Percentiles rank a stretch among this genome's conserved stretches.
Evolutionary conservation across 2,329 filamentous ascomycete species (phyloP).

Genomic region (Penicillium sp.): DNA sequence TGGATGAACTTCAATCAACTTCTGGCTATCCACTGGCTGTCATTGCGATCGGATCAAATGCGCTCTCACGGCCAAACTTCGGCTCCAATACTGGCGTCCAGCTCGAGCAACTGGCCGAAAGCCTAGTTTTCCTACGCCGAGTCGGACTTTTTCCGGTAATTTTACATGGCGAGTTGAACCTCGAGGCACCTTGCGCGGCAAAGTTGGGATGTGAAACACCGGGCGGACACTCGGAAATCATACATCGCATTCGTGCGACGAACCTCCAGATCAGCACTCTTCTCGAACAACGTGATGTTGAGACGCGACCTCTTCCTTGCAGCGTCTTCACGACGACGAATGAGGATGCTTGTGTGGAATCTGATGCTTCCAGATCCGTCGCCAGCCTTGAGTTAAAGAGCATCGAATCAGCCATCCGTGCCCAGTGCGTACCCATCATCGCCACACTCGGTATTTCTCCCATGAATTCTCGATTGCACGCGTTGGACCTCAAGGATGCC

Average conservation of each 20-base stretch:
- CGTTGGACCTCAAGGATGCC: not conserved
- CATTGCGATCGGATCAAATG: not conserved
- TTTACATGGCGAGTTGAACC: conserved; percentile 1
- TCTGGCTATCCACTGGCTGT: not conserved
- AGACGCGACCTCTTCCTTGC: conserved; percentile 1
- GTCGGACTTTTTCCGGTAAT: conserved; percentile 1
- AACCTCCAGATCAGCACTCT: conserved; percentile 2
- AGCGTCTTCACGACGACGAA: not conserved
- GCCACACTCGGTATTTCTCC: conserved; percentile 1
- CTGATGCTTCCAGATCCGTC: too few relatives aligned
- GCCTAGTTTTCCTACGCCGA: not conserved
- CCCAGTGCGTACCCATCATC: not conserved
- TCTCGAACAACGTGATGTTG: conserved; percentile 3
- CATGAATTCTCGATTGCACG: not conserved
- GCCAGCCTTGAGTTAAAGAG: not conserved
- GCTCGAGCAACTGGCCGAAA: conserved; percentile 1
- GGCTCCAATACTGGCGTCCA: not conserved
- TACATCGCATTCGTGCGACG: not conserved
- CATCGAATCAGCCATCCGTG: conserved; percentile 1
- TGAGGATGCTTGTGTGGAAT: too few relatives aligned
- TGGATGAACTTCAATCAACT: not conserved
- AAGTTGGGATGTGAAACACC: not conserved
- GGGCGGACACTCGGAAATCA: not conserved
- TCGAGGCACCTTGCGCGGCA: not conserved
- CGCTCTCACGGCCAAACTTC: not conserved